Evolutionary conservation across 768 basidiomycete species (phyloP), one percentile per base, ranked within the genome.

Genomic region (Russula sp.): DNA sequence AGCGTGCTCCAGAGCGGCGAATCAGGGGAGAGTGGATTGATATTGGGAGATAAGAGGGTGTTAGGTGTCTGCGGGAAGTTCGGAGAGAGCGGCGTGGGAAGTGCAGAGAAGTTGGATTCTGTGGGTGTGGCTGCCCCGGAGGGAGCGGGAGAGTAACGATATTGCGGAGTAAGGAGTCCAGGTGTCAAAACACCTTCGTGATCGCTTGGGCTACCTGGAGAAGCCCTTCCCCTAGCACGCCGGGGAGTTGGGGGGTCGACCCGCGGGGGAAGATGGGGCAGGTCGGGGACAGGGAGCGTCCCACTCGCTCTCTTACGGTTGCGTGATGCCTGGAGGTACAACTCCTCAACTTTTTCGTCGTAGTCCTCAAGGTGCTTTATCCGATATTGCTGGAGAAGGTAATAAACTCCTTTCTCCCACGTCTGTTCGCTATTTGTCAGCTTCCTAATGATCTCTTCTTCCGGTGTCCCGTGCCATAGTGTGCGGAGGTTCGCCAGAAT

Each of bases 371-470:
- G 72, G 59, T 86, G 85, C 67, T 81, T 84, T 55, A 82, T 82
- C 49, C 94, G 84, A 75, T 97, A 98, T 66, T 84, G 85, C 59
- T 88, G 79, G n/a, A 99, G 80, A 5, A 98, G 77, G 70, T 91
- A 87, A 74, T 99, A 99, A 53, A 98, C 90, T 0, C 91, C 92
- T 75, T 99, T 98, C 73, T 98, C 93, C 90, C 93, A 95, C 34
- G 89, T 95, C 55, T 85, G 85, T 59, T 86, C 84, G 56, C 76
- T 69, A 69, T 80, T 85, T 71, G 75, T 79, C 69, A 99, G 77
- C 57, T 82, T 85, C 54, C 82, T 79, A 54, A 86, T 78, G 59
- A 98, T 85, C 35, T 88, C 85, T 10, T 82, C 80, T 58, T 95
- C 91, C 2, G 85, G 75, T 1, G 84, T 83, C 9, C 84, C 90